Percentiles rank a stretch among this genome's conserved stretches.
phyloP scores from a whole-genome alignment of 1,284 basidiomycete genomes.

The Retiboletus flavoniger region DNA sequence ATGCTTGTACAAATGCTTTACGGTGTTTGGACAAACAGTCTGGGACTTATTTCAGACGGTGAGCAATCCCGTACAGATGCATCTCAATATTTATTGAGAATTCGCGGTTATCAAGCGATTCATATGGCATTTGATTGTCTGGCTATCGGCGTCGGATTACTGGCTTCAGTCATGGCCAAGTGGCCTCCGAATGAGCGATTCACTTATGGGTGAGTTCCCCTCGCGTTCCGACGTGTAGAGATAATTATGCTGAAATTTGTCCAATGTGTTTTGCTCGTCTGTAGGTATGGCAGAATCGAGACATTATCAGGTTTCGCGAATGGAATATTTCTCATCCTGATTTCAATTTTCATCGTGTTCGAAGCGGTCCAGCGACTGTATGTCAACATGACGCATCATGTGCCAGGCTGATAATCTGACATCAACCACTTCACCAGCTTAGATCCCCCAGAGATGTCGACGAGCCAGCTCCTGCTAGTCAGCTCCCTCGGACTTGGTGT shows the following conservation, averaged over 20 bases:
- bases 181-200: conserved; percentile 95
- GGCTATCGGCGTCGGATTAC: conserved; percentile 93
- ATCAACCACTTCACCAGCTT: conserved; percentile 48
- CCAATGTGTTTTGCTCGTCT: conserved; percentile 4
- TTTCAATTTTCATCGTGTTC: conserved; percentile 97
- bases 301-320: conserved; percentile 98
- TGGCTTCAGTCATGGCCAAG: conserved; percentile 96
- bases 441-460: conserved; percentile 98
- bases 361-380: conserved; percentile 95
- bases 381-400: conserved; percentile 40
- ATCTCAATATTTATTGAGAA: conserved; percentile 1
- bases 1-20: conserved; percentile 96
- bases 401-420: conserved; percentile 4
- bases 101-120: conserved; percentile 65
- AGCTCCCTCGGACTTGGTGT: conserved; percentile 88
- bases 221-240: background rate
- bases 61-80: conserved; percentile 27
- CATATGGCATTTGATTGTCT: conserved; percentile 99
- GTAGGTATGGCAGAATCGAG: conserved; percentile 95
- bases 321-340: conserved; percentile 93
- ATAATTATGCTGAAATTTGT: background rate
- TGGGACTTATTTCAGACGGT: conserved; percentile 98
- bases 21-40: conserved; percentile 96
- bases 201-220: conserved; percentile 79
- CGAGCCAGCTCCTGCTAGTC: conserved; percentile 87